These are phyloP conservation scores for Quercus wislizeni DNA, from an alignment of 306 rosid genomes.

Conservation along the genomic window DNA sequence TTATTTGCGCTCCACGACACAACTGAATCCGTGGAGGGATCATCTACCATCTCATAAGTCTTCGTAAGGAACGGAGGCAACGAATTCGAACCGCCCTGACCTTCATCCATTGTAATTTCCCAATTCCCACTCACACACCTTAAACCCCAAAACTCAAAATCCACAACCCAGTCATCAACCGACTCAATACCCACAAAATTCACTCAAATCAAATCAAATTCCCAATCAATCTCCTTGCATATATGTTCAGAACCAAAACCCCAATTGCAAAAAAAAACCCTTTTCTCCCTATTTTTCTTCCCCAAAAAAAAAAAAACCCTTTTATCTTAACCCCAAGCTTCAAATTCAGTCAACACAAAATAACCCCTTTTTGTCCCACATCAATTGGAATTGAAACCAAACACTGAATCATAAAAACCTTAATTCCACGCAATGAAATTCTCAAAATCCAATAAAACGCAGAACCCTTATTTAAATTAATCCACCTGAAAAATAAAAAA, in stretches of 20 bases:
- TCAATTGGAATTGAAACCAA: neutral
- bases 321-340: neutral
- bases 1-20: conserved; percentile 71
- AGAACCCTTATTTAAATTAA: neutral
- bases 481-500: neutral
- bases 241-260: neutral
- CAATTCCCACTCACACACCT: conserved; percentile 25
- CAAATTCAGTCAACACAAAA: neutral
- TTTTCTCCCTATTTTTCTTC: no score
- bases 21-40: conserved; percentile 51
- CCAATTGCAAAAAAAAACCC: neutral
- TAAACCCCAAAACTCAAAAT: conserved; percentile 31
- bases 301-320: neutral
- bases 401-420: neutral
- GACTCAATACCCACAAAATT: neutral
- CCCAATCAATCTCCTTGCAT: conserved; percentile 12
- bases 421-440: no score
- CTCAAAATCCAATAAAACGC: neutral
- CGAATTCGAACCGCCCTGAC: conserved; percentile 52
- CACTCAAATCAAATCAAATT: neutral
- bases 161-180: neutral
- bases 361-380: neutral
- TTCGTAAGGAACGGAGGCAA: conserved; percentile 76
- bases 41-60: conserved; percentile 89
- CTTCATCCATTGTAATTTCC: conserved; percentile 66